phyloP scores from a whole-genome alignment of 495 filamentous ascomycete genomes.

The Platismatia glauca region DNA sequence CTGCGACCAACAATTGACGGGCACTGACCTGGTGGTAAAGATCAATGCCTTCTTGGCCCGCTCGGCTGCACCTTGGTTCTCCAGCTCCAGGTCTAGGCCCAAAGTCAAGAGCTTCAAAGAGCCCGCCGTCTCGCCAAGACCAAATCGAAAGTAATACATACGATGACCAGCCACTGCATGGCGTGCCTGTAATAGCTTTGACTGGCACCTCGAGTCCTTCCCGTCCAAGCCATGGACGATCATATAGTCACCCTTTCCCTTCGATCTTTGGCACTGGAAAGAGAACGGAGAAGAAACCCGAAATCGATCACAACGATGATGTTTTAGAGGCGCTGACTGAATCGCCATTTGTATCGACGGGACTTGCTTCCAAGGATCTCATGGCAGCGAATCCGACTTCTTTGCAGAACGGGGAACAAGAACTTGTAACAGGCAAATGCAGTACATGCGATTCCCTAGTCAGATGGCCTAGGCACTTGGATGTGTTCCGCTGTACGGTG shows the following conservation, averaged over 20 bases:
- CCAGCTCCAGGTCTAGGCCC: constrained; percentile 11
- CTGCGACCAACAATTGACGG: neutral
- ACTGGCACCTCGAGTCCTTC: constrained; percentile 11
- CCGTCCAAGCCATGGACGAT: constrained; percentile 43
- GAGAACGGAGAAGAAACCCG: constrained; percentile 42
- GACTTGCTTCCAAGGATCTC: neutral
- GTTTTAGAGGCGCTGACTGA: constrained; percentile 6
- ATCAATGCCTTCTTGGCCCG: constrained; percentile 25
- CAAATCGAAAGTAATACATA: constrained; percentile 14
- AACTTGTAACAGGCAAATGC: constrained; percentile 61
- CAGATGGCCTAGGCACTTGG: constrained; percentile 70
- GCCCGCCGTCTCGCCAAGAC: neutral
- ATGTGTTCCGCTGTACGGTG: constrained; percentile 72
- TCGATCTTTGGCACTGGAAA: constrained; percentile 46
- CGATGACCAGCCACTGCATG: constrained; percentile 26
- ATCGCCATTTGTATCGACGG: neutral
- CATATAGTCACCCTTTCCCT: constrained; percentile 69
- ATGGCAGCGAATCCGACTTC: constrained; percentile 30
- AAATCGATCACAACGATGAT: constrained; percentile 33
- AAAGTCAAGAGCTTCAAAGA: constrained; percentile 5
- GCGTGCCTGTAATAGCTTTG: constrained; percentile 25
- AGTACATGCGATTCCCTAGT: constrained; percentile 75
- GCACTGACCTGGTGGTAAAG: neutral
- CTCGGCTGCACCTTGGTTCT: constrained; percentile 22
- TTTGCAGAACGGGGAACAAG: constrained; percentile 28